These are phyloP conservation scores for Diplosphaera chodatii DNA, from an alignment of 139 green algal species.

Conservation along the genomic window DNA sequence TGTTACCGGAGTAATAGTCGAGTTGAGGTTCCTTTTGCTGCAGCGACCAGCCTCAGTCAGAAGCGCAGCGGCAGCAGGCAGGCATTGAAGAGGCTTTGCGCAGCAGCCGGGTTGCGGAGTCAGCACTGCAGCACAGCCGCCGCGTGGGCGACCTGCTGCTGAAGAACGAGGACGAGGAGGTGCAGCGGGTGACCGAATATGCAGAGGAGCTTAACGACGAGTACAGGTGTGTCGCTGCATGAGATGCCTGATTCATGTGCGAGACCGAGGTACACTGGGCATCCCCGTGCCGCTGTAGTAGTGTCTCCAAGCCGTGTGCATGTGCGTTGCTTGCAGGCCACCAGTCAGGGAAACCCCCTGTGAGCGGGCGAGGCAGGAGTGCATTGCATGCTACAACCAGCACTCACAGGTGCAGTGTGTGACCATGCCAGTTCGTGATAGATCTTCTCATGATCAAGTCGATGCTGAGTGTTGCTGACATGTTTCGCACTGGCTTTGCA, in stretches of 20 bases:
- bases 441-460: too few species aligned
- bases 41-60: background rate
- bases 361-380: background rate
- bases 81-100: background rate
- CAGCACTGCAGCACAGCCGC: conserved; percentile 21
- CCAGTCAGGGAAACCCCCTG: background rate
- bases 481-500: background rate
- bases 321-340: background rate
- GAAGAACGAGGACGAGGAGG: conserved; percentile 37
- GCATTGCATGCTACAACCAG: background rate
- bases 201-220: conserved; percentile 34
- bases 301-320: too few species aligned
- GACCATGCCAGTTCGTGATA: too few species aligned
- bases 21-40: too few species aligned
- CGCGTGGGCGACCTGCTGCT: conserved; percentile 41
- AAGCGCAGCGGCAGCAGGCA: background rate
- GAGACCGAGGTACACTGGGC: too few species aligned
- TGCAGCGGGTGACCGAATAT: conserved; percentile 23
- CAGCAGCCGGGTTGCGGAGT: conserved; percentile 10
- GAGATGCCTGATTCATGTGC: background rate
- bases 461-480: too few species aligned
- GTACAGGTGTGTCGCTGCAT: conserved; percentile 12
- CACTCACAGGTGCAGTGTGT: background rate
- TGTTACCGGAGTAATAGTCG: too few species aligned
- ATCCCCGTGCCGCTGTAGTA: too few species aligned